Evolutionary conservation across 2,329 filamentous ascomycete species (phyloP).

Genomic region (Mollisia scopiformis): DNA sequence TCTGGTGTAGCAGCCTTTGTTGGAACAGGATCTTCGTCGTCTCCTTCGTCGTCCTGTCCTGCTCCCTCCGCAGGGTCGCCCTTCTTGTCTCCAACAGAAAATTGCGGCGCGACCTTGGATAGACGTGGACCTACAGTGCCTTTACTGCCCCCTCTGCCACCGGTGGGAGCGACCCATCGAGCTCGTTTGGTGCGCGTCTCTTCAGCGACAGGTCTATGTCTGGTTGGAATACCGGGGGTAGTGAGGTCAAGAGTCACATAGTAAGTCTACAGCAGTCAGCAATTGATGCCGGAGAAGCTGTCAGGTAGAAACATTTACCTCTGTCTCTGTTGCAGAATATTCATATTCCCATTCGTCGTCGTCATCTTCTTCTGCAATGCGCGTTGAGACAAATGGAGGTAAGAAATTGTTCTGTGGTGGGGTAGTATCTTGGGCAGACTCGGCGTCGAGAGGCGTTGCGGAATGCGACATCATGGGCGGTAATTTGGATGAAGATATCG

Average conservation of each 20-base stretch:
- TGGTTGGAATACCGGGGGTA: constrained; percentile 34
- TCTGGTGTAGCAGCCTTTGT: constrained; percentile 9
- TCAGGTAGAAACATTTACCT: constrained; percentile 45
- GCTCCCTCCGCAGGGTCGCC: constrained; percentile 15
- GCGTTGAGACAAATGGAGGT: constrained; percentile 8
- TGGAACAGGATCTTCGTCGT: constrained; percentile 19
- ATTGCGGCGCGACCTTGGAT: constrained; percentile 8
- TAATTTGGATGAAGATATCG: constrained; percentile 30
- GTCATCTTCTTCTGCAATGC: constrained; percentile 35
- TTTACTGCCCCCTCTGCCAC: constrained; percentile 21
- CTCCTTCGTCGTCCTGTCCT: constrained; percentile 36
- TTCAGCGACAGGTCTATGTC: constrained; percentile 13
- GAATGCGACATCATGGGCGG: constrained; percentile 29
- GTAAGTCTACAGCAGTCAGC: constrained; percentile 52
- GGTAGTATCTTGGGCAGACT: constrained; percentile 15
- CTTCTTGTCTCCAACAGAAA: constrained; percentile 2
- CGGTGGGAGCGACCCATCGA: constrained; percentile 29
- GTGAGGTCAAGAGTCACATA: constrained; percentile 67
- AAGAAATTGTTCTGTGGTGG: constrained; percentile 20
- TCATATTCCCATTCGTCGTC: constrained; percentile 71
- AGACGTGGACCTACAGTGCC: neutral
- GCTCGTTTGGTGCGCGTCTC: constrained; percentile 10
- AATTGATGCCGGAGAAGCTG: neutral
- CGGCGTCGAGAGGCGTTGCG: constrained; percentile 5
- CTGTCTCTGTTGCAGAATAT: constrained; percentile 65